These are phyloP conservation scores for Perkinsus olseni DNA, from an alignment of 169 alveolate species.

Conservation along the genomic window DNA sequence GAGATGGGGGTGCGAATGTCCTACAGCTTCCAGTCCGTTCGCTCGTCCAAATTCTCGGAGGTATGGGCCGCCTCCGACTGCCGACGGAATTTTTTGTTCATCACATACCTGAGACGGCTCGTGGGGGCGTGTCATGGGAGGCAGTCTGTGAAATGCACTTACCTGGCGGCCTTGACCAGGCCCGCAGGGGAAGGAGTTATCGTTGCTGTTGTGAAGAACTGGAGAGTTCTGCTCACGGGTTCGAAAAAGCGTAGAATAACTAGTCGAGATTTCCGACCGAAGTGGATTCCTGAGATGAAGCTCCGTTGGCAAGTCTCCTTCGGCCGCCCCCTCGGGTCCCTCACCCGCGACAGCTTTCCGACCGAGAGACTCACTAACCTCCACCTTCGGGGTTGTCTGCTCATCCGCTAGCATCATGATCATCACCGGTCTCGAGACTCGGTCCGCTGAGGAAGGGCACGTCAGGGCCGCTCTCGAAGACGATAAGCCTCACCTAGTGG, in stretches of 20 bases:
- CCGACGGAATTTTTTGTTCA: neutral
- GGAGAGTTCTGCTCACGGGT: neutral
- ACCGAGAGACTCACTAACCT: neutral
- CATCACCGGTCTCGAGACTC: neutral
- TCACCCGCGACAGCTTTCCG: neutral
- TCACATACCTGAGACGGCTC: neutral
- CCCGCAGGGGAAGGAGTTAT: neutral
- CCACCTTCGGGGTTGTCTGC: neutral
- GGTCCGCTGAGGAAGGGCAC: neutral
- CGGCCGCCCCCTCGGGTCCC: neutral
- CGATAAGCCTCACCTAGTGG: neutral
- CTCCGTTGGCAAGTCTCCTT: neutral
- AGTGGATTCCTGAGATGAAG: neutral
- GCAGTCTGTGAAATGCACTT: neutral
- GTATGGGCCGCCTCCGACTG: neutral
- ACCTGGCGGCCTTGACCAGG: neutral
- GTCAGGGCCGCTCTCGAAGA: neutral
- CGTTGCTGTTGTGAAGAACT: neutral
- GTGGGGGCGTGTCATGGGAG: neutral
- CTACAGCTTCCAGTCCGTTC: neutral
- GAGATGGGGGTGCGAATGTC: neutral
- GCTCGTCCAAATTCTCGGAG: neutral
- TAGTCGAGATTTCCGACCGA: neutral
- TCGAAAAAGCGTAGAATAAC: neutral
- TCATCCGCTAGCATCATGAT: neutral